Conservation (phyloP, 768 basidiomycete species). For the Tulasnella sp. region DNA sequence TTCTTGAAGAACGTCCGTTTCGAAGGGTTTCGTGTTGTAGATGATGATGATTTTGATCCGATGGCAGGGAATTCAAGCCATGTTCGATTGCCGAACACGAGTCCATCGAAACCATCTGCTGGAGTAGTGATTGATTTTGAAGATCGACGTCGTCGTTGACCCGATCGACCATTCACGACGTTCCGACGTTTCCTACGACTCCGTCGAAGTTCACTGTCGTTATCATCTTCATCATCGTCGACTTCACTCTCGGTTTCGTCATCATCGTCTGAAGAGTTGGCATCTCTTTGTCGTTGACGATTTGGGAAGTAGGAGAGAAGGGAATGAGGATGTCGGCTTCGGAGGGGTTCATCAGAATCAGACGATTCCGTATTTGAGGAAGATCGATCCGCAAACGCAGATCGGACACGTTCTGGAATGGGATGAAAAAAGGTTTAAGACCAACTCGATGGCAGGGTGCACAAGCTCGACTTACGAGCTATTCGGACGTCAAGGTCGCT, state of each 20-base stretch:
- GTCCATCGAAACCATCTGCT: no score
- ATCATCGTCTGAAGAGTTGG: background rate
- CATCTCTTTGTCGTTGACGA: background rate
- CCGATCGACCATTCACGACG: no score
- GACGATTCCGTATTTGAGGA: background rate
- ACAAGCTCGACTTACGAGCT: slow-evolving; percentile 23
- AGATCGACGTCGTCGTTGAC: no score
- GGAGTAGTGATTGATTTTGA: no score
- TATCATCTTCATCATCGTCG: slow-evolving; percentile 9
- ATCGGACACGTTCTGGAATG: slow-evolving; percentile 2
- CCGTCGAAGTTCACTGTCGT: no score
- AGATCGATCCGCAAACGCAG: background rate
- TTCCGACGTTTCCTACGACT: no score
- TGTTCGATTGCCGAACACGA: no score
- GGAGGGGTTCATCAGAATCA: slow-evolving; percentile 3
- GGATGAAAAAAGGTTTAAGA: background rate
- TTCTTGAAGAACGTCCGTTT: no score
- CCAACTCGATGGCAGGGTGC: background rate
- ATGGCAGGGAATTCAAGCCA: no score
- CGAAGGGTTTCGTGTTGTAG: no score
- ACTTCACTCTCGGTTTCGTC: slow-evolving; percentile 1
- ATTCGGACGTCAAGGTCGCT: slow-evolving; percentile 28
- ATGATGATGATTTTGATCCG: no score
- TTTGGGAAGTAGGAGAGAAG: slow-evolving; percentile 11
- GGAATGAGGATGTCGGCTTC: background rate